Evolutionary conservation across 495 filamentous ascomycete genomes (phyloP), one percentile per base, ranked within the genome.

Genomic region (Podospora fimiseda): DNA sequence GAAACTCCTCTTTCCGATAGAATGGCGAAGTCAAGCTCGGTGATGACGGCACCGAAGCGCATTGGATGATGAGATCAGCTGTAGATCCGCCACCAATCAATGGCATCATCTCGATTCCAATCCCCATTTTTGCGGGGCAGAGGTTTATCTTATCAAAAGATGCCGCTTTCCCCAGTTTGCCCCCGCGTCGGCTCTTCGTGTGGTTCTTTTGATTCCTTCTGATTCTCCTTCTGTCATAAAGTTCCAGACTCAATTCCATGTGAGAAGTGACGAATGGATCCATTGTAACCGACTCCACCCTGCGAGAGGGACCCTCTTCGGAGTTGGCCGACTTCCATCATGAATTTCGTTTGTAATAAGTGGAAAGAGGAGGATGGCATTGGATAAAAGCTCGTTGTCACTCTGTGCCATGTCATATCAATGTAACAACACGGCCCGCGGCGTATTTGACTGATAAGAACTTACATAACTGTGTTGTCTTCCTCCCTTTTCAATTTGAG

Each of bases 251-350:
- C 27, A 33, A 33, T 33, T 33, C 27, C 27, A 33, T 21, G 27
- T 21, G 13, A 3, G 24, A 23, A 43, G 1, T 38, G 30, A n/a
- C 9, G 18, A 33, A 50, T 39, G 45, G 52, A n/a, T 44, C 46
- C 45, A 43, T 22, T 39, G 45, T 1, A 33, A 18, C 33, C 9
- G 50, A 3, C 51, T 24, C 43, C 51, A 33, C 50, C 33, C 11
- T 8, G 27, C 9, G 9, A 9, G 19, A 23, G 14, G 46, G 43
- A 46, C 6, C 46, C 30, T 39, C 43, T 16, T 53, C 60, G 60
- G 60, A 63, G 51, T 47, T 42, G 58, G 60, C 60, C 60, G 60
- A 39, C 43, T 44, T 58, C 58, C 51, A 53, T 43, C 54, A 33
- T 33, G 30, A 22, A 18, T n/a, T 19, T 43, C 8, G 23, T 2